Evolutionary conservation across 2,329 filamentous ascomycete species (phyloP).

Genomic region (Pseudovirgaria hyperparasitica): DNA sequence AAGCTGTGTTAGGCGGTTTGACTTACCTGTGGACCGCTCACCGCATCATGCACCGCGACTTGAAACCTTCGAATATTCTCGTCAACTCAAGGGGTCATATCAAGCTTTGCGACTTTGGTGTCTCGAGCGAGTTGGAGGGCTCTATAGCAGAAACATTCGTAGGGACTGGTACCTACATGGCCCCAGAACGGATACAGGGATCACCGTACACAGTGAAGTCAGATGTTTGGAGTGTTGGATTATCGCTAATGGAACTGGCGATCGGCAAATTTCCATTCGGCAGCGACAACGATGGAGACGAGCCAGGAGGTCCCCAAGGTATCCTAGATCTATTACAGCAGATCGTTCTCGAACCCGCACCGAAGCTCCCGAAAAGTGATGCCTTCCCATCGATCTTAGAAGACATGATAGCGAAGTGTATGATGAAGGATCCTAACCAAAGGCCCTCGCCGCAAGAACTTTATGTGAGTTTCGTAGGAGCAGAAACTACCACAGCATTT

Average conservation of each 20-base stretch:
- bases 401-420: constrained; percentile 92
- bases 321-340: constrained; percentile 93
- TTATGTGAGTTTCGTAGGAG: constrained; percentile 50
- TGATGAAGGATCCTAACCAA: constrained; percentile 78
- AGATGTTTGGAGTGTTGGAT: constrained; percentile 95
- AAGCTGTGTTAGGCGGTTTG: constrained; percentile 83
- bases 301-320: constrained; percentile 65
- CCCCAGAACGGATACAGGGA: constrained; percentile 92
- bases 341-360: constrained; percentile 92
- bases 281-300: constrained; percentile 57
- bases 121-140: constrained; percentile 96
- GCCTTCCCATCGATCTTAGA: constrained; percentile 92
- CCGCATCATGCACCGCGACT: constrained; percentile 97
- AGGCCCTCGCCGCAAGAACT: constrained; percentile 88
- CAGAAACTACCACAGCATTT: not conserved
- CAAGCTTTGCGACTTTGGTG: constrained; percentile 96
- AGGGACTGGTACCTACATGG: constrained; percentile 98
- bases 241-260: constrained; percentile 91
- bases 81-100: constrained; percentile 90
- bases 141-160: constrained; percentile 98
- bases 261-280: constrained; percentile 96
- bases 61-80: constrained; percentile 95
- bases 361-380: constrained; percentile 88
- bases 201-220: constrained; percentile 96
- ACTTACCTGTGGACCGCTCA: constrained; percentile 92